phyloP scores from a whole-genome alignment of 495 filamentous ascomycete genomes.

The Mytilinidion resinicola region DNA sequence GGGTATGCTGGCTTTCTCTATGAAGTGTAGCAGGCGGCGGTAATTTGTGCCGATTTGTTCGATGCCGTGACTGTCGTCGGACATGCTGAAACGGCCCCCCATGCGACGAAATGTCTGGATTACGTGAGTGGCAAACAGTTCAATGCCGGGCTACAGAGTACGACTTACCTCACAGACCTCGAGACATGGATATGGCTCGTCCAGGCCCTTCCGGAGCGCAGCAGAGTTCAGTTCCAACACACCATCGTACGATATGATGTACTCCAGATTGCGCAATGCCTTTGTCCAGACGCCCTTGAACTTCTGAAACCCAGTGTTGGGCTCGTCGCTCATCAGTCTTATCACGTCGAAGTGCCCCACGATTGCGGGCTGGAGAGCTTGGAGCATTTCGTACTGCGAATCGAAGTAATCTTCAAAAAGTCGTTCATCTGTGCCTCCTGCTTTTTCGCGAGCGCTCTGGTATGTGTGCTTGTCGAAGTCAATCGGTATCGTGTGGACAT shows the following conservation, averaged over 20 bases:
- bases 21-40: conserved; percentile 52
- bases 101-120: conserved; percentile 51
- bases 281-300: conserved; percentile 62
- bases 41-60: conserved; percentile 73
- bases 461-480: conserved; percentile 74
- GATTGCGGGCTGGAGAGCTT: conserved; percentile 63
- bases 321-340: conserved; percentile 65
- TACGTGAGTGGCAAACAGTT: conserved; percentile 8
- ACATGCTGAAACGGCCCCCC: conserved; percentile 78
- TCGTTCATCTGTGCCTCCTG: conserved; percentile 60
- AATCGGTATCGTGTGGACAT: conserved; percentile 78
- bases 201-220: conserved; percentile 80
- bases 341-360: conserved; percentile 95
- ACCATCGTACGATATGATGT: conserved; percentile 65
- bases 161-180: conserved; percentile 68
- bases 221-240: conserved; percentile 84
- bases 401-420: conserved; percentile 83
- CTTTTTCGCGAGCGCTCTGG: conserved; percentile 48
- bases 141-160: conserved; percentile 1
- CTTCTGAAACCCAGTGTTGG: conserved; percentile 49
- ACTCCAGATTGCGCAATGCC: conserved; percentile 65
- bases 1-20: conserved; percentile 44
- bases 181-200: conserved; percentile 77
- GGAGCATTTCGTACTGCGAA: conserved; percentile 74
- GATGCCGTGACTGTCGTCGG: conserved; percentile 84